Evolutionary conservation across 2,329 filamentous ascomycete genomes (phyloP), one percentile per base, ranked within the genome.

Genomic region (Whalleya microplaca): DNA sequence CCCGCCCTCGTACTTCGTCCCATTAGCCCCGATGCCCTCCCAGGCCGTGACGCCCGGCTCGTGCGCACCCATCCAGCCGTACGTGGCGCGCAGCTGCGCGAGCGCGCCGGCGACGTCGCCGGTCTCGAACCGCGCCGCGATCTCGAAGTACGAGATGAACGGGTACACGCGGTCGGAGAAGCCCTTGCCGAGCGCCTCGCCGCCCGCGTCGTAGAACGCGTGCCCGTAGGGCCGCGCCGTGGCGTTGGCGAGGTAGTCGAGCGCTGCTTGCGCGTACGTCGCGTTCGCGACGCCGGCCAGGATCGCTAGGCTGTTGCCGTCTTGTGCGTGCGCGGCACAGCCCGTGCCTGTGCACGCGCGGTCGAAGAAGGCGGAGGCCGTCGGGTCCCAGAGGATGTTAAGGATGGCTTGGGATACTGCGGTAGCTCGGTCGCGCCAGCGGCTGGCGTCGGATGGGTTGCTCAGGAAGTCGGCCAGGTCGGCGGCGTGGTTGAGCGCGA

Each of bases 71-170:
- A 83, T 83, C 75, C 77, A 80, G 3, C 78, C 78, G 58, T 81
- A 82, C 16, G 80, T 67, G 18, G 80, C 70, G 42, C 73, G 66
- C 14, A 81, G 70, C 64, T 81, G 73, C 21, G 81, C 78, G 0
- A 80, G 64, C 0, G 64, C 0, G 23, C 23, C 6, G 72, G 73
- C 1, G 57, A 63, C 1, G 67, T 67, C 53, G 0, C 71, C 73
- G 9, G 49, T 66, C 20, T 68, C 64, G 61, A 83, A 81, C 9
- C 80, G 76, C 12, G 80, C 80, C n/a, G 75, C 72, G 18, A 80
- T 71, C 68, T 83, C 80, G 59, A 83, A 82, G 64, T 80, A 83
- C 1, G 80, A 82, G 18, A 78, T 75, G 58, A 83, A 82, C 2
- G 80, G 73, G 52, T 83, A 83, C 2, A 82, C 80, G 12, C 79